Conservation (phyloP, 1,284 basidiomycete genomes). For the Retiboletus flavoniger region DNA sequence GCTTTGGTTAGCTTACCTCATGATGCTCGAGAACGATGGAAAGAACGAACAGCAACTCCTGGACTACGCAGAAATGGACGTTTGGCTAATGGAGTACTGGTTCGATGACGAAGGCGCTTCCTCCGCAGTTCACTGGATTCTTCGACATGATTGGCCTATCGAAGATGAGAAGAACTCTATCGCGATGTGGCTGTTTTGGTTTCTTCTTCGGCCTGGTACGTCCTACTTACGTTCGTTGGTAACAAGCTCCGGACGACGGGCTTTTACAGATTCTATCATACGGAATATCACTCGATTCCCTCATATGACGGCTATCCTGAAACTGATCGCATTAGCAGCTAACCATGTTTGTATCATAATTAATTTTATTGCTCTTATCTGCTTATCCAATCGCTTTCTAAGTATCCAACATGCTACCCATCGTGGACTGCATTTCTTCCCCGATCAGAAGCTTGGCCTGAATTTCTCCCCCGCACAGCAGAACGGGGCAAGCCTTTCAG, state of each 20-base stretch:
- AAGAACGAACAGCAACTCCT: slow-evolving; percentile 70
- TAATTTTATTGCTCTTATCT: slow-evolving; percentile 1
- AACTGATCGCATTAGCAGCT: slow-evolving; percentile 63
- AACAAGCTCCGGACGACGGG: background rate
- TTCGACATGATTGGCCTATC: slow-evolving; percentile 52
- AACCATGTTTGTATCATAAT: slow-evolving; percentile 49
- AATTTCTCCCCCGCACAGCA: slow-evolving; percentile 9
- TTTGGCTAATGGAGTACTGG: slow-evolving; percentile 54
- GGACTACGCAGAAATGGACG: slow-evolving; percentile 49
- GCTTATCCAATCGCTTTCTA: slow-evolving; percentile 12
- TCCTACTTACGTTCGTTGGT: slow-evolving; percentile 6
- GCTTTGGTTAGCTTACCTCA: slow-evolving; percentile 68
- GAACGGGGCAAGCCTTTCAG: slow-evolving; percentile 19
- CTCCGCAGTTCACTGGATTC: slow-evolving; percentile 37
- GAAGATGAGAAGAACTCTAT: slow-evolving; percentile 53
- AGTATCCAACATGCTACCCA: slow-evolving; percentile 60
- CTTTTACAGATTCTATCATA: slow-evolving; percentile 40
- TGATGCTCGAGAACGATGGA: slow-evolving; percentile 81
- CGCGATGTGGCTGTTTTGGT: slow-evolving; percentile 76
- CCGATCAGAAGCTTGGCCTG: slow-evolving; percentile 9
- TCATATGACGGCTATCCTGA: slow-evolving; percentile 50
- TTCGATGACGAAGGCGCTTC: slow-evolving; percentile 51
- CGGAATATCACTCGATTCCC: slow-evolving; percentile 41
- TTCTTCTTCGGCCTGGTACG: slow-evolving; percentile 60
- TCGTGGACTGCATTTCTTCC: slow-evolving; percentile 62